Evolutionary conservation across 768 basidiomycete genomes (phyloP), one percentile per base, ranked within the genome.

Genomic region (Mycena epipterygia): DNA sequence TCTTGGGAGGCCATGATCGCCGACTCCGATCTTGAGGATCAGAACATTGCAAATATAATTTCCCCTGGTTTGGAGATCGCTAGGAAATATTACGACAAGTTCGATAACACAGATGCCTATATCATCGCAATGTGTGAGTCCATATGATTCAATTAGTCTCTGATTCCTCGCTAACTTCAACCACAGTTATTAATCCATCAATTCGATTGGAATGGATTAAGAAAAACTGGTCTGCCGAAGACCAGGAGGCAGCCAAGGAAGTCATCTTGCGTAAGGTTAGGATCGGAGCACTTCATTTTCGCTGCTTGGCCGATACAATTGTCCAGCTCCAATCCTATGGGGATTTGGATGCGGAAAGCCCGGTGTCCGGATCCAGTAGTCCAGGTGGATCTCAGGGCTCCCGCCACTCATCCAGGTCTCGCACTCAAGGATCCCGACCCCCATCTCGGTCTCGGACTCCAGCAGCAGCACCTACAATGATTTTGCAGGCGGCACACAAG

Each of bases 401-500:
- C 42, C 44, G 46, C 46, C 46, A 59, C 59, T 46, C 59, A 61
- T 46, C 59, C 59, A 48, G 32, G 44, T 61, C 59, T 48, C 59
- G 59, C 44, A 48, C 44, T 61, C 59, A 61, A 48, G 59, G 46
- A 35, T 61, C 59, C 30, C 30, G n/a, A 48, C 59, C 59, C 44
- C 30, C 59, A 33, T 61, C 59, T 44, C 59, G 59, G 44, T 48
- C 59, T 61, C 44, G 59, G 30, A 48, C 59, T 61, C 57, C 57
- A 59, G 57, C 41, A 44, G 57, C 57, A 59, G 57, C 57, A 59
- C 57, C 57, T 42, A 44, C 57, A 59, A 59, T 59, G 57, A 44
- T 59, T 59, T 59, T 59, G 57, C 57, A 59, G 57, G 57, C 57
- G 27, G 57, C 57, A 59, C 57, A 44, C 57, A 59, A 59, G 57